phyloP scores from a whole-genome alignment of 257 asterid species.

The Voacanga thouarsii region DNA sequence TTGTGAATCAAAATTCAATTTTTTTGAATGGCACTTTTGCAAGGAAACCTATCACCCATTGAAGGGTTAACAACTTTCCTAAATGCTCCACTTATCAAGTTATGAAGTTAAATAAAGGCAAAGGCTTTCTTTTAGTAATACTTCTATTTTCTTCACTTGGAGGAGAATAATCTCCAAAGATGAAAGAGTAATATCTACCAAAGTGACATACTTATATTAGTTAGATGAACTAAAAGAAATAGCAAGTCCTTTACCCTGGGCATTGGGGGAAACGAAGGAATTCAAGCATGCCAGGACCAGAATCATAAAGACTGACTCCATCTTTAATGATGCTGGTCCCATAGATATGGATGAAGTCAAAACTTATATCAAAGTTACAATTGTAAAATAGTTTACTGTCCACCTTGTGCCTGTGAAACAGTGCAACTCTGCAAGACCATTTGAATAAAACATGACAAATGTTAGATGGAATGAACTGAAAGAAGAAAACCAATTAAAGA shows the following conservation, averaged over 20 bases:
- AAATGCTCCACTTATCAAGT: background rate
- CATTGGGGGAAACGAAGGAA: constrained; percentile 33
- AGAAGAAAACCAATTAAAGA: background rate
- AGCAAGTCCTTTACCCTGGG: constrained; percentile 30
- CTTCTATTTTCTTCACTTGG: background rate
- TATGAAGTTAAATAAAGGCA: background rate
- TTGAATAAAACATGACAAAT: background rate
- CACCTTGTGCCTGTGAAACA: background rate
- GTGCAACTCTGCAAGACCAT: constrained; percentile 9
- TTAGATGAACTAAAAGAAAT: constrained; percentile 2
- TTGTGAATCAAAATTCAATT: background rate
- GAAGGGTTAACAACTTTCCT: background rate
- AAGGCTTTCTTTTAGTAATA: background rate
- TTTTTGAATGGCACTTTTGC: background rate
- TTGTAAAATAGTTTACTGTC: constrained; percentile 2
- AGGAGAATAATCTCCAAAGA: background rate
- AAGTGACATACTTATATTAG: background rate
- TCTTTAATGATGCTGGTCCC: constrained; percentile 12
- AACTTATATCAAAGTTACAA: constrained; percentile 9
- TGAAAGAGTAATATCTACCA: background rate
- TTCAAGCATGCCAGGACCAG: constrained; percentile 20
- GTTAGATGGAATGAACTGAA: background rate
- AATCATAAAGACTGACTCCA: constrained; percentile 28
- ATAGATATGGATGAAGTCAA: constrained; percentile 12
- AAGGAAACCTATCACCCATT: background rate